Percentiles rank a stretch among this genome's conserved stretches.
phyloP scores from a whole-genome alignment of 2,329 filamentous ascomycete species.

The Aspergillus ochraceus region DNA sequence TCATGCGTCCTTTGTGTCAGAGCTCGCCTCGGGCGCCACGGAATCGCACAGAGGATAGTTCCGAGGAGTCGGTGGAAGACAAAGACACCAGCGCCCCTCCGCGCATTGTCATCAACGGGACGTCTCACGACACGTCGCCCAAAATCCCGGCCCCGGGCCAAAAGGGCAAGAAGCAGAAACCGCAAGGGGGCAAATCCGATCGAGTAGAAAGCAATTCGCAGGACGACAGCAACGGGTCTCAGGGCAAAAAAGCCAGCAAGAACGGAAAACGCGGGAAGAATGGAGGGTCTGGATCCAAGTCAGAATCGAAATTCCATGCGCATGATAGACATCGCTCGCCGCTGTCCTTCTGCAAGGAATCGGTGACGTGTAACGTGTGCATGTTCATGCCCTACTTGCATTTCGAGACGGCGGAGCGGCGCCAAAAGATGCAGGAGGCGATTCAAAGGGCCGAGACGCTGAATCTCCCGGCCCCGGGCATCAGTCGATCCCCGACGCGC shows the following conservation, averaged over 20 bases:
- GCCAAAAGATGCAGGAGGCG: conserved; percentile 58
- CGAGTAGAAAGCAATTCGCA: conserved; percentile 26
- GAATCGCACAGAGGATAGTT: conserved; percentile 34
- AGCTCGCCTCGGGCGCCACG: conserved; percentile 43
- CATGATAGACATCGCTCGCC: conserved; percentile 31
- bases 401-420: conserved; percentile 59
- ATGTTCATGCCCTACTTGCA: conserved; percentile 65
- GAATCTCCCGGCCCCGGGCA: conserved; percentile 18
- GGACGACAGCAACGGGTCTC: conserved; percentile 24
- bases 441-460: conserved; percentile 43
- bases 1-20: conserved; percentile 62
- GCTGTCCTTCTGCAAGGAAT: conserved; percentile 40
- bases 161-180: conserved; percentile 29
- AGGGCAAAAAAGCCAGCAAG: conserved; percentile 31
- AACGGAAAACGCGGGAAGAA: conserved; percentile 29
- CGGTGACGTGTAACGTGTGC: conserved; percentile 29
- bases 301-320: conserved; percentile 30
- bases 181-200: conserved; percentile 24
- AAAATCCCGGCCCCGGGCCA: conserved; percentile 9
- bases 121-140: conserved; percentile 12
- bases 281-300: conserved; percentile 24
- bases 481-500: conserved; percentile 33
- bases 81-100: conserved; percentile 11
- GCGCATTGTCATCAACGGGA: conserved; percentile 23
- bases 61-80: conserved; percentile 20